Percentiles rank a stretch among this genome's conserved stretches.
These are phyloP conservation scores for Posidonia australis DNA, from an alignment of 106 monocot species.

Conservation along the genomic window DNA sequence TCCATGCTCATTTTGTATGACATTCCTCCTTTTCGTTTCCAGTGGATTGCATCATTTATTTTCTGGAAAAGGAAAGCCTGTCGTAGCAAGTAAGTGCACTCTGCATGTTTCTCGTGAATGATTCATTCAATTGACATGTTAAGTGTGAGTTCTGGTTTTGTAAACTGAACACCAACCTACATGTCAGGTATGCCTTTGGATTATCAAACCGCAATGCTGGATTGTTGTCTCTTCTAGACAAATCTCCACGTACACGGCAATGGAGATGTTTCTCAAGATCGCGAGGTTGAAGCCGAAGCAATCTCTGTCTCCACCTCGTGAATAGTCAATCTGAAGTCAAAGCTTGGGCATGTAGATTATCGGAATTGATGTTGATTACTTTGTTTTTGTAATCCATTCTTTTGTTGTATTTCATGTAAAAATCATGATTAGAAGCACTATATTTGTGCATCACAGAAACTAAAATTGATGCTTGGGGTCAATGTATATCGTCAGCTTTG, in stretches of 20 bases:
- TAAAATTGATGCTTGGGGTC: too few species aligned
- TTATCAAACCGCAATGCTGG: conserved; percentile 10
- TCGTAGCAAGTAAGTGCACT: conserved; percentile 18
- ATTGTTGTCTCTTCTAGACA: conserved; percentile 14
- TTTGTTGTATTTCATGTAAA: not conserved
- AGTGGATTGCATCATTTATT: conserved; percentile 24
- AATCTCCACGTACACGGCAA: not conserved
- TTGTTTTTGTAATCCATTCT: too few species aligned
- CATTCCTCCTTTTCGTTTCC: not conserved
- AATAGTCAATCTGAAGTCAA: too few species aligned
- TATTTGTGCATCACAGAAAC: too few species aligned
- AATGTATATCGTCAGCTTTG: too few species aligned
- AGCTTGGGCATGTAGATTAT: too few species aligned
- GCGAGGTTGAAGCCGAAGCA: not conserved
- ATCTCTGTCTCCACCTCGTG: too few species aligned
- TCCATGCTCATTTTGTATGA: not conserved
- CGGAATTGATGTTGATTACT: too few species aligned
- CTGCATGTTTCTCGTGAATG: not conserved
- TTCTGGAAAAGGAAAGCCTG: conserved; percentile 16
- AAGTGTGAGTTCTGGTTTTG: not conserved
- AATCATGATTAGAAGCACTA: too few species aligned
- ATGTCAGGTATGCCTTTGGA: conserved; percentile 13
- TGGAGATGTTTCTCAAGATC: conserved; percentile 11
- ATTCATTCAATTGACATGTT: not conserved
- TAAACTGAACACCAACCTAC: not conserved